Base-by-base conservation (phyloP, 2,329 filamentous ascomycete genomes). In the Tetracladium maxilliforme region DNA sequence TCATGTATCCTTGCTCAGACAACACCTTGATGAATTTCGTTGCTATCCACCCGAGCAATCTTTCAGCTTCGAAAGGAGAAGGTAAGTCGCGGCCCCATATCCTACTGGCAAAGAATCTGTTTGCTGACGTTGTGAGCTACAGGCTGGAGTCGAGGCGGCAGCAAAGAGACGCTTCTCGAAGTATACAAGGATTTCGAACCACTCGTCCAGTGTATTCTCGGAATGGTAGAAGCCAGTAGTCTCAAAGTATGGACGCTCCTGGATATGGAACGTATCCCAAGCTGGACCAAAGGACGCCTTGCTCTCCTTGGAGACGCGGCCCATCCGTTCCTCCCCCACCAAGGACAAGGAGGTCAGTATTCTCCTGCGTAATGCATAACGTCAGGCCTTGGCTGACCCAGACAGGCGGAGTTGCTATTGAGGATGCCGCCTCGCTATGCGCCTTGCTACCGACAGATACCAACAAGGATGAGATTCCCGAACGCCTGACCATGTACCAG, bases 251-350 rank as follows among this genome's bases (percentile, higher is more conserved):
- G 68, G 69, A 59, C 56, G 13, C 43, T 76, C 2, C 41, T 72
- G 4, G 74, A 80, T 33, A 74, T 76, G 64, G 58, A 65, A 4
- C 47, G 55, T 2, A 43, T 79, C 10, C 56, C 61, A 0, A 54
- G 47, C 0, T 80, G 70, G 63, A 49, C 54, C 0, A 56, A 62
- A 3, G 62, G 47, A 1, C 56, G 52, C 5, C 40, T 77, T 11
- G 69, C 58, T 2, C 43, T 78, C 0, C 43, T 80, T 1, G 74
- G 75, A 1, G 74, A 80, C 39, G 70, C 74, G 0, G 74, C 70
- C 0, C 74, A 81, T 40, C 71, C 74, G 0, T 77, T 79, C 37
- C 49, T 71, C 1, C 74, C 71, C 10, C 62, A n/a, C n/a, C n/a
- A n/a, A n/a, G n/a, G n/a, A n/a, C n/a, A n/a, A n/a, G 58, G 61